Base-by-base conservation (phyloP, 108 stramenopile species). In the Nitzschia sp. region DNA sequence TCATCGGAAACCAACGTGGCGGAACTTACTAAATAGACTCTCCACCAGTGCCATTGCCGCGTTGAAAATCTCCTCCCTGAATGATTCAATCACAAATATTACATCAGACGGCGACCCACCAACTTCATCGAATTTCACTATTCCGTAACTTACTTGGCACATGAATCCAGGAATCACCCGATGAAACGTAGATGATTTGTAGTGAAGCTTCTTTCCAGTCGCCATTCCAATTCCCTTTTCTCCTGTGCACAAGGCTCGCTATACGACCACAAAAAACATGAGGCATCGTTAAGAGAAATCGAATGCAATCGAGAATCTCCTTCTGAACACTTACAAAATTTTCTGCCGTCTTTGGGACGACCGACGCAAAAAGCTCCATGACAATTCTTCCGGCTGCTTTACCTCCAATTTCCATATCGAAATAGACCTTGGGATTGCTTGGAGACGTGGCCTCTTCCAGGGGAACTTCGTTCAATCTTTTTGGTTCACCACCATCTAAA, bases 111-210 rank as follows among this genome's bases (percentile, higher is more conserved):
- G n/a, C n/a, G n/a, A n/a, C n/a, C n/a, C n/a, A n/a, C n/a, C n/a
- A n/a, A n/a, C n/a, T n/a, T n/a, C n/a, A n/a, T n/a, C n/a, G n/a
- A n/a, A n/a, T n/a, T n/a, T n/a, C n/a, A n/a, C n/a, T n/a, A n/a
- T n/a, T n/a, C n/a, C n/a, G n/a, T n/a, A 34, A 49, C 59, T 18
- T 70, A 70, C 69, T 59, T 70, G 69, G 38, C 64, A 81, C 89
- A 90, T 91, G 83, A 98, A 98, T 53, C 86, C 84, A 6, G 96
- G 95, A 77, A 98, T 98, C 59, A 98, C 83, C 54, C 98, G 92
- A 77, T 98, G 98, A 82, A 98, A 98, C 51, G 64, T 36, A 2
- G 76, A 89, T 60, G 93, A 96, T 68, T 94, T 90, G 73, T 87
- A 98, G 65, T 80, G 79, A 19, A 80, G 59, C 24, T 59, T 59